Evolutionary conservation across 352 stramenopile species (phyloP).

Genomic region (Phytopythium montanum): DNA sequence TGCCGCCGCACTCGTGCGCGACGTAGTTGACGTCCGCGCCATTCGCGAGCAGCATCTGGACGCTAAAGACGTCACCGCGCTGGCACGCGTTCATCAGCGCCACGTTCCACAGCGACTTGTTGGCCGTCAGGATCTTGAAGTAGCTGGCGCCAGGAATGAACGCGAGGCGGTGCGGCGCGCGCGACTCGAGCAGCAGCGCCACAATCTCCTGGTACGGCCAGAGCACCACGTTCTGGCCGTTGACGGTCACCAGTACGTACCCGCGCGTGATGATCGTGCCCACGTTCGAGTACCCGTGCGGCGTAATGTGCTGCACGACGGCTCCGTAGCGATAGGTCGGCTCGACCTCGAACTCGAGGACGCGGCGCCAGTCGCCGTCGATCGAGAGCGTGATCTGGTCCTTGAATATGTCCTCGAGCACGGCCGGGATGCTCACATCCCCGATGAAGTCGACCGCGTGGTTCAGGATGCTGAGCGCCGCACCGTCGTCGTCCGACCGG

Average conservation of each 20-base stretch:
- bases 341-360: constrained; percentile 81
- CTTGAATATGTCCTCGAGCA: constrained; percentile 89
- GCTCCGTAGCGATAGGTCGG: constrained; percentile 83
- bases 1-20: constrained; percentile 72
- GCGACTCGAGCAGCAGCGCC: constrained; percentile 55
- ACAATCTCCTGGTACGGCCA: constrained; percentile 81
- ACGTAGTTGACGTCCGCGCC: constrained; percentile 88
- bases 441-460: constrained; percentile 83
- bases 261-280: constrained; percentile 71
- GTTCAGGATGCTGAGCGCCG: constrained; percentile 67
- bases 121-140: constrained; percentile 85
- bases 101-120: constrained; percentile 88
- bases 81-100: constrained; percentile 86
- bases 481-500: constrained; percentile 54
- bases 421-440: constrained; percentile 82
- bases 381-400: constrained; percentile 88
- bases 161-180: constrained; percentile 66
- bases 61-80: constrained; percentile 74
- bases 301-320: constrained; percentile 72
- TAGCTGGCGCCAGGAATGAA: constrained; percentile 86
- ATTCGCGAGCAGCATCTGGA: constrained; percentile 87
- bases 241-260: constrained; percentile 81
- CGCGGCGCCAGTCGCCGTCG: constrained; percentile 76
- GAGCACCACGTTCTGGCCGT: constrained; percentile 84
- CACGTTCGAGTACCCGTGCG: constrained; percentile 66